These are phyloP conservation scores for Monilinia laxa DNA, from an alignment of 2,329 filamentous ascomycete species.

Conservation along the genomic window DNA sequence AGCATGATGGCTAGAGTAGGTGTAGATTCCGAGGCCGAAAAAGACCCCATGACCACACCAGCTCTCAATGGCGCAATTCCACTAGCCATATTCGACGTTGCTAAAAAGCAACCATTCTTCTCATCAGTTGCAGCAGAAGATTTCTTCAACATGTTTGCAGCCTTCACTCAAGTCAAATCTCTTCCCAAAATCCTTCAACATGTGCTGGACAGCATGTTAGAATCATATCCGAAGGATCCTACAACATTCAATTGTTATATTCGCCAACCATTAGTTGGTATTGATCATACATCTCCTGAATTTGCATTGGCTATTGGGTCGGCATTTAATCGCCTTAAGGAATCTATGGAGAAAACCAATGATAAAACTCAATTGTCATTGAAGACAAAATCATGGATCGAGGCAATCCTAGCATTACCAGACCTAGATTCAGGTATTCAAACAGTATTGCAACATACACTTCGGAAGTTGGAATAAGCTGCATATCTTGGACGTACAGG, in stretches of 20 bases:
- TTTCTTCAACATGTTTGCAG: constrained; percentile 78
- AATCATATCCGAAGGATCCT: constrained; percentile 58
- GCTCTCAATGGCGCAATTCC: constrained; percentile 92
- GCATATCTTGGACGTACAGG: not conserved
- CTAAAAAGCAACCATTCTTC: constrained; percentile 74
- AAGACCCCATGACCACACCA: constrained; percentile 58
- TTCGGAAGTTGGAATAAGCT: constrained; percentile 33
- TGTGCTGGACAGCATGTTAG: constrained; percentile 64
- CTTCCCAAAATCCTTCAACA: constrained; percentile 68
- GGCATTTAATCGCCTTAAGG: constrained; percentile 62
- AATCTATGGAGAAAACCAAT: constrained; percentile 46
- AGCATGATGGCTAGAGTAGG: constrained; percentile 53
- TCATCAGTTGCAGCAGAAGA: constrained; percentile 63
- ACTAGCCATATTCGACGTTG: constrained; percentile 84
- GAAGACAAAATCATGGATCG: constrained; percentile 56
- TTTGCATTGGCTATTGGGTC: constrained; percentile 72
- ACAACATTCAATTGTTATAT: constrained; percentile 70
- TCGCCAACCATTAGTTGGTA: constrained; percentile 65
- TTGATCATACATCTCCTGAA: constrained; percentile 61
- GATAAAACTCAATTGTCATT: constrained; percentile 48
- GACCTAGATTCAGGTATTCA: constrained; percentile 57
- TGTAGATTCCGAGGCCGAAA: constrained; percentile 46
- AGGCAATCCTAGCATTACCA: constrained; percentile 49
- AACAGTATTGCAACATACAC: constrained; percentile 54
- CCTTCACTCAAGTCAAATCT: constrained; percentile 66